Evolutionary conservation across 2,329 filamentous ascomycete genomes (phyloP).

Genomic region (Dichotomopilus funicola): DNA sequence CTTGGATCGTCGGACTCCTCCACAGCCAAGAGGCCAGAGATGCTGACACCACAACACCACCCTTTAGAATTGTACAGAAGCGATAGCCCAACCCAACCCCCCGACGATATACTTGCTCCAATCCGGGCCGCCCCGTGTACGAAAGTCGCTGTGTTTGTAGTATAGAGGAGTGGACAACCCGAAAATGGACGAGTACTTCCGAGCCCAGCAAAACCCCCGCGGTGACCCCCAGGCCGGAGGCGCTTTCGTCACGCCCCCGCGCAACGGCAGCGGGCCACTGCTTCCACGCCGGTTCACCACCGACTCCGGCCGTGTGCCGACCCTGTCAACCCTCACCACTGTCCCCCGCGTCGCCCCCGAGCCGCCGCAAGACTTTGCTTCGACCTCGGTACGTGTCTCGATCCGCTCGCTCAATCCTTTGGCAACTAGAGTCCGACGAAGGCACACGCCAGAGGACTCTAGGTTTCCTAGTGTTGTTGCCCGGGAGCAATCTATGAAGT

Average conservation of each 20-base stretch:
- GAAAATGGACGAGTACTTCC: conserved; percentile 70
- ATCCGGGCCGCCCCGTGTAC: conserved; percentile 33
- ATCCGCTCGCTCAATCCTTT: too few species aligned
- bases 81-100: conserved; percentile 25
- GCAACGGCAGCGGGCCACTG: conserved; percentile 43
- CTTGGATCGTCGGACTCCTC: background rate
- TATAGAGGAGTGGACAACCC: conserved; percentile 25
- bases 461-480: background rate
- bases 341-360: conserved; percentile 41
- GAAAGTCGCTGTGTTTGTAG: conserved; percentile 30
- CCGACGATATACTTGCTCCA: too few species aligned
- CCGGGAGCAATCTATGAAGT: background rate
- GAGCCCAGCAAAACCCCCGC: conserved; percentile 67
- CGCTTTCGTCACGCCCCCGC: conserved; percentile 62
- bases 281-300: conserved; percentile 92
- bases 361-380: conserved; percentile 41
- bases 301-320: conserved; percentile 77
- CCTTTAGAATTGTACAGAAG: conserved; percentile 33
- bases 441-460: background rate
- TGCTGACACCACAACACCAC: conserved; percentile 13
- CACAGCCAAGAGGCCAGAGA: conserved; percentile 4
- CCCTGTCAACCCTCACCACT: conserved; percentile 58
- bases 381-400: conserved; percentile 27
- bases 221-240: conserved; percentile 70
- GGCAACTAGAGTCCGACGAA: background rate